These are phyloP conservation scores for Begonia fuchsioides DNA, from an alignment of 306 rosid genomes.

Conservation along the genomic window DNA sequence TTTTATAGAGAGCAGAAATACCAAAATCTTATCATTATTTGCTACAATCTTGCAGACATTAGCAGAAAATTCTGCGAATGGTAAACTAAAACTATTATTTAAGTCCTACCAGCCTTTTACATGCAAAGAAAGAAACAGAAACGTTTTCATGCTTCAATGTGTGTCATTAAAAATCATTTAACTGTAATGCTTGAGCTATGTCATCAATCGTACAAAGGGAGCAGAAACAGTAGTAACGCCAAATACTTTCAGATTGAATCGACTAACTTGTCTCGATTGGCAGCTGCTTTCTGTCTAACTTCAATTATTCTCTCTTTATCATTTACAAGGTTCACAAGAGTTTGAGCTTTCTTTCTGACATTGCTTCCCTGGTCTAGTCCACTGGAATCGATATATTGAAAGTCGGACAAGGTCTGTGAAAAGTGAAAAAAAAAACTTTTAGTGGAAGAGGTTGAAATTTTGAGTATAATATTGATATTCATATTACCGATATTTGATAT, in stretches of 20 bases:
- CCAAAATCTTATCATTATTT: background rate
- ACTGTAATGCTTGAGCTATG: background rate
- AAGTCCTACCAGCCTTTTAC: too few species aligned
- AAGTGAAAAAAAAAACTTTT: background rate
- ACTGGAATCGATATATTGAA: conserved; percentile 80
- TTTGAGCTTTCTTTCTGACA: conserved; percentile 77
- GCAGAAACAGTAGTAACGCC: background rate
- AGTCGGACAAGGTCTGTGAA: conserved; percentile 55
- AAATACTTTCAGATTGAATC: conserved; percentile 5
- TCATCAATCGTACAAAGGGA: background rate
- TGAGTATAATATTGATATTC: background rate
- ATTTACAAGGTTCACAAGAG: conserved; percentile 64
- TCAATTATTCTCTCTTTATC: conserved; percentile 73
- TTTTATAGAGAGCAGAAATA: background rate
- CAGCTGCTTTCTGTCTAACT: conserved; percentile 78
- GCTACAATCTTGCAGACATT: background rate
- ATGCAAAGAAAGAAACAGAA: too few species aligned
- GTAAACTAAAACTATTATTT: background rate
- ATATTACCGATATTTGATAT: conserved; percentile 82
- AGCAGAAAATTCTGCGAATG: background rate
- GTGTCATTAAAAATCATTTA: background rate
- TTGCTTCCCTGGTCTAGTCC: conserved; percentile 94
- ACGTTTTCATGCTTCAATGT: background rate
- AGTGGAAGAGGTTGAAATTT: background rate
- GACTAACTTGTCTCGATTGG: conserved; percentile 76